phyloP scores from a whole-genome alignment of 2,329 filamentous ascomycete genomes.

The Drechslera avenae region DNA sequence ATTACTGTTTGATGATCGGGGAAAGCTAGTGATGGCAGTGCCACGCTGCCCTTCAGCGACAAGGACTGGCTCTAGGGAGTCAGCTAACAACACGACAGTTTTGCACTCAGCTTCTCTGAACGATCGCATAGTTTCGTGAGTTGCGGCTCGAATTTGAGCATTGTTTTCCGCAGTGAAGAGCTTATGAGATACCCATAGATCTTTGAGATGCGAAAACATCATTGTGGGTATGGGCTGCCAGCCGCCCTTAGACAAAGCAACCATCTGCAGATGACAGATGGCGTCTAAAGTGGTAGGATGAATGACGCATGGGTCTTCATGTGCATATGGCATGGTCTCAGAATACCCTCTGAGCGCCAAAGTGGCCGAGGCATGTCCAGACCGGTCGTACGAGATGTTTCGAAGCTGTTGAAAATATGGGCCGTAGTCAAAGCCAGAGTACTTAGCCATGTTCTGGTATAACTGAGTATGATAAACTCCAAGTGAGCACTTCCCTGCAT shows the following conservation, averaged over 20 bases:
- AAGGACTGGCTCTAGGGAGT: neutral
- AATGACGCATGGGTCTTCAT: neutral
- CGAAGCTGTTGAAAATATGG: constrained; percentile 17
- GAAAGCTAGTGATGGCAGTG: neutral
- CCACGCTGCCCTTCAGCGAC: neutral
- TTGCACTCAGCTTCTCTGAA: neutral
- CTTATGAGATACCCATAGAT: neutral
- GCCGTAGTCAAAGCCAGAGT: constrained; percentile 14
- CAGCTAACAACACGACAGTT: neutral
- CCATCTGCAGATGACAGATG: neutral
- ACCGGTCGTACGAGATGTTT: constrained; percentile 11
- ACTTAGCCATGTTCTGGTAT: constrained; percentile 11
- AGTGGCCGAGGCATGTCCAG: constrained; percentile 5
- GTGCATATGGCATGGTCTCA: neutral
- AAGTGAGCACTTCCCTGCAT: constrained; percentile 3
- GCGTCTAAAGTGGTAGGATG: constrained; percentile 4
- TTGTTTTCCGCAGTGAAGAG: neutral
- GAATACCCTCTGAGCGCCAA: constrained; percentile 1
- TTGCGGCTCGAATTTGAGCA: neutral
- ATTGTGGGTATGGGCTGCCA: neutral
- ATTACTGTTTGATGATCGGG: neutral
- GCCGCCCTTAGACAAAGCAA: neutral
- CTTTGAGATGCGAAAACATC: neutral
- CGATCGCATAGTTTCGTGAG: neutral
- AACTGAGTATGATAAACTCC: constrained; percentile 11